Conservation (phyloP, 2,329 filamentous ascomycete species). For the Hortaea werneckii region DNA sequence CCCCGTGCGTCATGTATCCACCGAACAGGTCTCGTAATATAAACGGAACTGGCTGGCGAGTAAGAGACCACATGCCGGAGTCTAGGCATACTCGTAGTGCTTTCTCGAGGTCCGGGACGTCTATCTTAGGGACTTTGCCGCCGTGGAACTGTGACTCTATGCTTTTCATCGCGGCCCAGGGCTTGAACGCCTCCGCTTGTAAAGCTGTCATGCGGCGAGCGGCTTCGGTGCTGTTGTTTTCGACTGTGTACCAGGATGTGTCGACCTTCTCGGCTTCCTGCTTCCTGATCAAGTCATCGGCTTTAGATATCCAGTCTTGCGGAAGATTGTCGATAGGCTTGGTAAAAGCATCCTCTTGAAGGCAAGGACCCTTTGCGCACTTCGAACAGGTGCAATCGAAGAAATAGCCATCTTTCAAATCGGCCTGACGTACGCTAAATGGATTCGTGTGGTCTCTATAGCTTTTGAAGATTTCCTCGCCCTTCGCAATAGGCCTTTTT, state of each 20-base stretch:
- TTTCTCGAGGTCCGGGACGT: constrained; percentile 6
- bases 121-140: background rate
- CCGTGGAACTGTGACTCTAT: background rate
- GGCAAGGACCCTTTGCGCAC: constrained; percentile 32
- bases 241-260: background rate
- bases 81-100: constrained; percentile 18
- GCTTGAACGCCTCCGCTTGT: background rate
- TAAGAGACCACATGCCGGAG: constrained; percentile 34
- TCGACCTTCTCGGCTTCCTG: background rate
- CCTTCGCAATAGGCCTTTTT: constrained; percentile 41
- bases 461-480: constrained; percentile 51
- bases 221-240: background rate
- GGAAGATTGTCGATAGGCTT: constrained; percentile 22
- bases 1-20: constrained; percentile 32
- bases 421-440: constrained; percentile 38
- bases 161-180: background rate
- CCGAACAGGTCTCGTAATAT: constrained; percentile 45
- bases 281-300: constrained; percentile 1
- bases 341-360: constrained; percentile 34
- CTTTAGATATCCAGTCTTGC: constrained; percentile 2
- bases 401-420: constrained; percentile 46
- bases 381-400: constrained; percentile 48
- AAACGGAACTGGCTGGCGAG: constrained; percentile 46
- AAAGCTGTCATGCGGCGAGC: background rate
- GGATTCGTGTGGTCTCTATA: constrained; percentile 51